These are phyloP conservation scores for Nepenthes alata DNA, from an alignment of 179 eudicot genomes.

Conservation along the genomic window DNA sequence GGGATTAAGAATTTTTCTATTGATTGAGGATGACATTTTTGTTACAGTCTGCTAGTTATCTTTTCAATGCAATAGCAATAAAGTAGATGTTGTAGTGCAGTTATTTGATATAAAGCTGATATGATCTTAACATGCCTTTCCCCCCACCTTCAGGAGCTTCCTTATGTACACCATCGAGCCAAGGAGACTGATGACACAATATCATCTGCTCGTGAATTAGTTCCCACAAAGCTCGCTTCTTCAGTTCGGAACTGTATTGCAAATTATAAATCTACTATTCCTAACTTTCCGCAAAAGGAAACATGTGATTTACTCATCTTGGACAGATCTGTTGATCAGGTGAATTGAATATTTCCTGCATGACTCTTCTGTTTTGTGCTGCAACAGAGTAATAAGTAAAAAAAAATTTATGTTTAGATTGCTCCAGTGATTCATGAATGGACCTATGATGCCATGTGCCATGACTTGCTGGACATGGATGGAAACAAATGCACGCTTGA, in stretches of 20 bases:
- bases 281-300: constrained; percentile 71
- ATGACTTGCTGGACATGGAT: constrained; percentile 84
- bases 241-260: constrained; percentile 56
- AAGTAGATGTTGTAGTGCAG: not conserved
- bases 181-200: constrained; percentile 30
- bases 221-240: constrained; percentile 68
- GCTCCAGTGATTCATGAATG: constrained; percentile 99
- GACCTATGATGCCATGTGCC: constrained; percentile 99
- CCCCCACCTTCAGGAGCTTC: constrained; percentile 45
- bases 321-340: constrained; percentile 93
- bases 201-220: constrained; percentile 33
- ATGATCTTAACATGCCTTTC: not conserved
- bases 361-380: not conserved
- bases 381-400: not conserved
- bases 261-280: constrained; percentile 54
- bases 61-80: not conserved
- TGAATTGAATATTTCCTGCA: constrained; percentile 12
- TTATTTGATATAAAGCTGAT: not conserved
- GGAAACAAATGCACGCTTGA: constrained; percentile 81
- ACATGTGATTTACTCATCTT: constrained; percentile 84
- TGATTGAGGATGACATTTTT: no score
- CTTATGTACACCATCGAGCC: constrained; percentile 60
- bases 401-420: constrained; percentile 33
- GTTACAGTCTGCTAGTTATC: no score
- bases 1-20: no score